phyloP scores from a whole-genome alignment of 2,329 filamentous ascomycete species.

The Phialemoniopsis sp. region DNA sequence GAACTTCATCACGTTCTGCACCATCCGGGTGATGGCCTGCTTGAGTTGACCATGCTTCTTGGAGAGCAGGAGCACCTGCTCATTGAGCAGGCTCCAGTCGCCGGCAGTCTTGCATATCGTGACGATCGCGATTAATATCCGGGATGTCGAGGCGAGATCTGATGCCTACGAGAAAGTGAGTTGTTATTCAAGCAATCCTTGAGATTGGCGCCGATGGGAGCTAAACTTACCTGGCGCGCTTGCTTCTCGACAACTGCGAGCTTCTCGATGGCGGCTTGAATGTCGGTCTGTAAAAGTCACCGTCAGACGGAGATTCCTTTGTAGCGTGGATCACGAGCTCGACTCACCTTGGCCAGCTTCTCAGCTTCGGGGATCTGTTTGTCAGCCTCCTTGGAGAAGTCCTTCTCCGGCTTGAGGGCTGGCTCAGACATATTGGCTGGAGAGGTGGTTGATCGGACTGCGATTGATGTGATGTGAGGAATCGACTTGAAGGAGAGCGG shows the following conservation, averaged over 20 bases:
- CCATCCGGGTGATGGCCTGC: slow-evolving; percentile 98
- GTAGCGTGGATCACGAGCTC: not conserved
- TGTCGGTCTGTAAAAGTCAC: slow-evolving; percentile 55
- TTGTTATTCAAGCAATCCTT: slow-evolving; percentile 6
- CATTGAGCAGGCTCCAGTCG: slow-evolving; percentile 93
- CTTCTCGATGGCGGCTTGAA: slow-evolving; percentile 89
- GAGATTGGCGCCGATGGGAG: slow-evolving; percentile 8
- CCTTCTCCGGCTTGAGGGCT: slow-evolving; percentile 91
- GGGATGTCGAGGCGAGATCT: slow-evolving; percentile 91
- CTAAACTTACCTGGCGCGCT: slow-evolving; percentile 74
- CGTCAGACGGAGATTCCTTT: not conserved
- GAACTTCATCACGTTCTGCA: slow-evolving; percentile 92
- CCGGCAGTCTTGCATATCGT: slow-evolving; percentile 90
- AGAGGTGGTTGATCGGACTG: not conserved
- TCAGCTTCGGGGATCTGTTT: slow-evolving; percentile 86
- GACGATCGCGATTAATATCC: slow-evolving; percentile 81
- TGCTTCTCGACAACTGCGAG: slow-evolving; percentile 91
- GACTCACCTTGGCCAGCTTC: slow-evolving; percentile 74
- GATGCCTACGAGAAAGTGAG: slow-evolving; percentile 60
- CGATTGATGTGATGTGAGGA: no score
- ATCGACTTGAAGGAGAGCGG: no score
- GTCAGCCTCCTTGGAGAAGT: slow-evolving; percentile 96
- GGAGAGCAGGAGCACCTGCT: slow-evolving; percentile 90
- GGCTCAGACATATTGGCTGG: slow-evolving; percentile 70
- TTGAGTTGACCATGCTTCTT: slow-evolving; percentile 99